Percentiles rank a stretch among this genome's conserved stretches.
Conservation (phyloP, 306 rosid species). For the Macrotyloma uniflorum region DNA sequence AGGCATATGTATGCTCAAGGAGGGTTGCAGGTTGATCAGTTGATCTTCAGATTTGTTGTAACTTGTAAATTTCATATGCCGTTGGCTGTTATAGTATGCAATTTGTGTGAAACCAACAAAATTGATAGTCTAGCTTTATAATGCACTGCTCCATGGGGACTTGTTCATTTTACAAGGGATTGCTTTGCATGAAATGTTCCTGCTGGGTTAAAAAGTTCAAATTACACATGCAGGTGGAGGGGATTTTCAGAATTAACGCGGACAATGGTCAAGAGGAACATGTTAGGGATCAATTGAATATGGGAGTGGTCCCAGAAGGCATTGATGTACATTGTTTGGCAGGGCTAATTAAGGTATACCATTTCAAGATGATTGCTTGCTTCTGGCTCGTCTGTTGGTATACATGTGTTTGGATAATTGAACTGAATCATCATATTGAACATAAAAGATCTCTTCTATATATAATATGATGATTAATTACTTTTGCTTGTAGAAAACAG, state of each 20-base stretch:
- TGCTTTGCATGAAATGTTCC: neutral
- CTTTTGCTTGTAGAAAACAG: conserved; percentile 7
- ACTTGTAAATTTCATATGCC: neutral
- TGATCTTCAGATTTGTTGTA: conserved; percentile 7
- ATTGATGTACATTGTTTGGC: conserved; percentile 88
- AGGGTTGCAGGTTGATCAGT: conserved; percentile 87
- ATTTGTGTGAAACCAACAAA: conserved; percentile 3
- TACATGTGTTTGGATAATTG: conserved; percentile 4
- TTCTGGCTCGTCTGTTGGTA: conserved; percentile 19
- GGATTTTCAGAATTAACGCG: conserved; percentile 83
- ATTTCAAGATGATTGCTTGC: conserved; percentile 13
- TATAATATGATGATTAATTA: neutral
- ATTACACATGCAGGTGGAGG: conserved; percentile 71
- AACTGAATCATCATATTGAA: conserved; percentile 19
- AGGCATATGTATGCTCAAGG: conserved; percentile 73
- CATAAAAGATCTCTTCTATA: neutral
- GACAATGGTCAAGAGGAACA: conserved; percentile 86
- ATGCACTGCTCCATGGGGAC: neutral
- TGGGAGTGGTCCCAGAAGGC: conserved; percentile 79
- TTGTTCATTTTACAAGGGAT: neutral
- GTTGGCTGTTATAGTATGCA: neutral
- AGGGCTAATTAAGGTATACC: conserved; percentile 82
- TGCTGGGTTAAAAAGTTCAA: conserved; percentile 30
- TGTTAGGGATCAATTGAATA: conserved; percentile 77
- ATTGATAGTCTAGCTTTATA: neutral